phyloP scores from a whole-genome alignment of 805 yeast genomes.

The Yarrowia osloensis region DNA sequence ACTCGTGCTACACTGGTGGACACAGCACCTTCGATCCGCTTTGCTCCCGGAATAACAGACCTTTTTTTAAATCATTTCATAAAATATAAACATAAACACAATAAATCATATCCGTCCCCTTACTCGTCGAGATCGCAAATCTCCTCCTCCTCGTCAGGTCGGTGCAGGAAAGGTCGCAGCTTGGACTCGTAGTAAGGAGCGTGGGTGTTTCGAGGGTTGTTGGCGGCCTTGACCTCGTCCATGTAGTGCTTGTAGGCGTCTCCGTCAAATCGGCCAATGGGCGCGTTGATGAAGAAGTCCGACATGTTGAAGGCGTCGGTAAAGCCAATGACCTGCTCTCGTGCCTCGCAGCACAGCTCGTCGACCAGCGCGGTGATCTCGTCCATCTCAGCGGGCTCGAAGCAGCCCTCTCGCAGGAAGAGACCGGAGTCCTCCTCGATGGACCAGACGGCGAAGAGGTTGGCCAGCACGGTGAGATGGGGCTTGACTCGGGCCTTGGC shows the following conservation, averaged over 20 bases:
- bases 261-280: conserved; percentile 80
- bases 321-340: conserved; percentile 72
- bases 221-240: conserved; percentile 58
- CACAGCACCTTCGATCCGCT: no score
- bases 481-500: conserved; percentile 49
- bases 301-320: conserved; percentile 83
- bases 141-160: conserved; percentile 32
- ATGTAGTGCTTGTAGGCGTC: conserved; percentile 81
- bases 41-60: no score
- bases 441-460: conserved; percentile 63
- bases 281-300: conserved; percentile 78
- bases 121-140: conserved; percentile 32
- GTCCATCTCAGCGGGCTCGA: conserved; percentile 53
- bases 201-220: conserved; percentile 49
- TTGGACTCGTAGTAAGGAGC: conserved; percentile 53
- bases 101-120: background rate
- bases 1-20: no score
- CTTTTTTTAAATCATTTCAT: no score
- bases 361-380: conserved; percentile 49
- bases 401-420: conserved; percentile 65
- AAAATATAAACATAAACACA: background rate
- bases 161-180: conserved; percentile 43
- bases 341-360: conserved; percentile 51
- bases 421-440: conserved; percentile 73
- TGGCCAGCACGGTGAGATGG: conserved; percentile 56